Base-by-base conservation (phyloP, 495 filamentous ascomycete genomes). In the Hypoxylon lienhwacheense region DNA sequence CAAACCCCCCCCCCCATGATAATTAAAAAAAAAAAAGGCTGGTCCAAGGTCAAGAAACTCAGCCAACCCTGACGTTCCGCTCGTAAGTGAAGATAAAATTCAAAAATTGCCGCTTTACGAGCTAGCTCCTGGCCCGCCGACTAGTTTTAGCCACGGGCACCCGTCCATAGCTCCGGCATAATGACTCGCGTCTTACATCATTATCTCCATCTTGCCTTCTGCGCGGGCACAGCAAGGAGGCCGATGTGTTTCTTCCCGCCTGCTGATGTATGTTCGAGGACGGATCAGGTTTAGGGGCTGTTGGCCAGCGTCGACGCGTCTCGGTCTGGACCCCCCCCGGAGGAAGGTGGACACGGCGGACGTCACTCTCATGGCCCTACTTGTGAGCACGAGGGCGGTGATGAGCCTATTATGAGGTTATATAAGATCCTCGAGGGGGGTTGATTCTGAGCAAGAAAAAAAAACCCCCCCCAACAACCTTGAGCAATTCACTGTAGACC, bases 131-230 rank as follows among this genome's bases (percentile, higher is more conserved):
- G 43, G 36, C 25, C 47, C 42, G 10, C 42, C 29, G 40, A 17
- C 17, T 8, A n/a, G 7, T 7, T 36, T 51, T 47, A 52, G 41
- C 42, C 26, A 41, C 8, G 40, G n/a, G 42, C 42, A 32, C 8
- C 43, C 24, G 4, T 32, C 5, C 16, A 20, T 28, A 14, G 29
- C 19, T 17, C n/a, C 25, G 16, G 11, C 2, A 7, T 16, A 59
- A 42, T 47, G 48, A 59, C 55, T 53, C 55, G 55, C 31, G 14
- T 19, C 26, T 10, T 26, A 21, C 47, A 42, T 40, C 7, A n/a
- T 35, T 16, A 22, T 25, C n/a, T 5, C 21, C 10, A 14, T 11
- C 33, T 32, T 32, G n/a, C n/a, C n/a, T n/a, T n/a, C n/a, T n/a
- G n/a, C n/a, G n/a, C n/a, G n/a, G n/a, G n/a, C n/a, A n/a, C n/a